These are phyloP conservation scores for Trichosporon sp. DNA, from an alignment of 1,284 basidiomycete species.

Conservation along the genomic window DNA sequence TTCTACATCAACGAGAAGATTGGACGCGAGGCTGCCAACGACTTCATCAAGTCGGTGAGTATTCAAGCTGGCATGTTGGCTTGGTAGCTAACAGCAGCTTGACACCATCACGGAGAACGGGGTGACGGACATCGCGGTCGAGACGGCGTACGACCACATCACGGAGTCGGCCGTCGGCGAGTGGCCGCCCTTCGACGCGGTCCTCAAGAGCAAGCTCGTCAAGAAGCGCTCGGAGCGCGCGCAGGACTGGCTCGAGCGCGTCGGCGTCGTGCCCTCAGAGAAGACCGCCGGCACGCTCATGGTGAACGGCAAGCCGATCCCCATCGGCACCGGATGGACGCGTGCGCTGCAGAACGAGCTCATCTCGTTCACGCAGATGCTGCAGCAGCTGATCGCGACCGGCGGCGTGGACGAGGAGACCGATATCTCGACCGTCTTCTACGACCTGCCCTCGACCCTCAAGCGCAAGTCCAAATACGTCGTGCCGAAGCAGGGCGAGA, in stretches of 20 bases:
- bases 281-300: constrained; percentile 55
- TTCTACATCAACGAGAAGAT: constrained; percentile 63
- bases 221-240: constrained; percentile 24
- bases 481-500: constrained; percentile 34
- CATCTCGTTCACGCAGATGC: constrained; percentile 50
- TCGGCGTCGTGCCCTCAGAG: constrained; percentile 32
- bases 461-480: constrained; percentile 60
- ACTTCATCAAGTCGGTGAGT: constrained; percentile 54
- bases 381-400: constrained; percentile 61
- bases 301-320: constrained; percentile 78
- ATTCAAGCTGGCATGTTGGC: not conserved
- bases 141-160: constrained; percentile 33
- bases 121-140: constrained; percentile 11
- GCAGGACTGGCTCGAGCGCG: constrained; percentile 31
- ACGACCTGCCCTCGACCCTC: constrained; percentile 72
- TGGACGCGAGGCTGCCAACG: constrained; percentile 61
- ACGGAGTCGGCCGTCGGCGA: constrained; percentile 13
- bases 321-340: constrained; percentile 60
- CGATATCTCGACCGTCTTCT: constrained; percentile 71
- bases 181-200: constrained; percentile 43
- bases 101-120: not conserved
- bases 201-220: constrained; percentile 44
- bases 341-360: constrained; percentile 48
- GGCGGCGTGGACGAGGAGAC: constrained; percentile 44
- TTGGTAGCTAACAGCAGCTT: not conserved